Evolutionary conservation across 2,329 filamentous ascomycete species (phyloP).

Genomic region (Aspergillus floridensis): DNA sequence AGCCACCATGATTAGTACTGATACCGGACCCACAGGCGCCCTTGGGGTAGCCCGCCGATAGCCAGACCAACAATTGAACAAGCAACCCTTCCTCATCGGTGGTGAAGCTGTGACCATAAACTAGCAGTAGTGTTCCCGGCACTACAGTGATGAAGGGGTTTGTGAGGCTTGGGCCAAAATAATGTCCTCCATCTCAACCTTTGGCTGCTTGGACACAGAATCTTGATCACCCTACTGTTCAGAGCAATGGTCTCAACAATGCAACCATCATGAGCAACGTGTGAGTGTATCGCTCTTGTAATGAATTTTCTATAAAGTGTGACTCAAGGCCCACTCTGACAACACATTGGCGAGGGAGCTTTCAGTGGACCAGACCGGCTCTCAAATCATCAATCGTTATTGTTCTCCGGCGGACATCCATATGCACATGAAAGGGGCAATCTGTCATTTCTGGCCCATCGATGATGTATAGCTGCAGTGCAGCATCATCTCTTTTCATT

Average conservation of each 20-base stretch:
- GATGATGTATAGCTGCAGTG: constrained; percentile 4
- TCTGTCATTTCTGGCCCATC: background rate
- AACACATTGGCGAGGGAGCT: constrained; percentile 10
- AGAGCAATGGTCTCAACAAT: background rate
- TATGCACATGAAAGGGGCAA: constrained; percentile 21
- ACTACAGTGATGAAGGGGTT: background rate
- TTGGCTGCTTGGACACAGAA: background rate
- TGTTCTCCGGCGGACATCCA: constrained; percentile 4
- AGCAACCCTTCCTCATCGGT: background rate
- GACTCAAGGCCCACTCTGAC: constrained; percentile 12
- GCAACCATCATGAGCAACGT: background rate
- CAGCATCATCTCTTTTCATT: background rate
- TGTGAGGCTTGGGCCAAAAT: background rate
- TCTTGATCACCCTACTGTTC: background rate
- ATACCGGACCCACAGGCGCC: background rate
- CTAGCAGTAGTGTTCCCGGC: background rate
- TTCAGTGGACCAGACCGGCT: background rate
- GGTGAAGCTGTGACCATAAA: background rate
- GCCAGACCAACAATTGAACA: background rate
- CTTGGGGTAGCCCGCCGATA: constrained; percentile 1
- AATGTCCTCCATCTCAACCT: background rate
- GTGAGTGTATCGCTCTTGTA: constrained; percentile 6
- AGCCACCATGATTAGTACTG: constrained; percentile 1
- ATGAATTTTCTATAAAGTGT: background rate
- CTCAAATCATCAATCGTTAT: constrained; percentile 7